phyloP scores from a whole-genome alignment of 768 basidiomycete genomes.

The Termitomyces sp. region DNA sequence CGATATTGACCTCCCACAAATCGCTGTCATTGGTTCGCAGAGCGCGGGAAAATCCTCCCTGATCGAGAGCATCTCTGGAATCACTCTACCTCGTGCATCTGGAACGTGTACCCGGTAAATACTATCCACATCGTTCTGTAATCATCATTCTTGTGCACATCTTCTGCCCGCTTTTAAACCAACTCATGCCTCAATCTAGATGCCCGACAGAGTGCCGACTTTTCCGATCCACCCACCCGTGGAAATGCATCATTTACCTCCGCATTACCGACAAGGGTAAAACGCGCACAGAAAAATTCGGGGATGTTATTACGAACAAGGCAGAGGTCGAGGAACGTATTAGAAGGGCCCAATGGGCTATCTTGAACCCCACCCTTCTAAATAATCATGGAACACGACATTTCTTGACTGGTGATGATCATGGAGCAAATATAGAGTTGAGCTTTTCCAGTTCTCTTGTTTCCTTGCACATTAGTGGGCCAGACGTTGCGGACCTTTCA shows the following conservation, averaged over 20 bases:
- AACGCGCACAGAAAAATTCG: constrained; percentile 37
- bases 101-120: constrained; percentile 70
- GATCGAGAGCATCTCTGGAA: constrained; percentile 72
- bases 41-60: constrained; percentile 74
- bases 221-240: constrained; percentile 29
- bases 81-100: constrained; percentile 62
- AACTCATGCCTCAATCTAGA: constrained; percentile 18
- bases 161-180: background rate
- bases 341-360: constrained; percentile 57
- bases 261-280: constrained; percentile 34
- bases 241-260: constrained; percentile 48
- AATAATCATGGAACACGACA: constrained; percentile 2
- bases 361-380: constrained; percentile 47
- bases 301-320: constrained; percentile 43
- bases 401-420: constrained; percentile 35
- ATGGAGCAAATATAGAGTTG: constrained; percentile 15
- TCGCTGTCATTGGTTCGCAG: constrained; percentile 68
- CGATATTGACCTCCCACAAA: constrained; percentile 69
- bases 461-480: constrained; percentile 52
- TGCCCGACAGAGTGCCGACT: constrained; percentile 57
- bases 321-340: constrained; percentile 59
- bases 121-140: background rate
- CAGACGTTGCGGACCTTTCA: constrained; percentile 55
- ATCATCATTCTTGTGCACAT: background rate
- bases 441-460: constrained; percentile 55